phyloP scores from a whole-genome alignment of 768 basidiomycete genomes.

The Kwoniella bestiolae region DNA sequence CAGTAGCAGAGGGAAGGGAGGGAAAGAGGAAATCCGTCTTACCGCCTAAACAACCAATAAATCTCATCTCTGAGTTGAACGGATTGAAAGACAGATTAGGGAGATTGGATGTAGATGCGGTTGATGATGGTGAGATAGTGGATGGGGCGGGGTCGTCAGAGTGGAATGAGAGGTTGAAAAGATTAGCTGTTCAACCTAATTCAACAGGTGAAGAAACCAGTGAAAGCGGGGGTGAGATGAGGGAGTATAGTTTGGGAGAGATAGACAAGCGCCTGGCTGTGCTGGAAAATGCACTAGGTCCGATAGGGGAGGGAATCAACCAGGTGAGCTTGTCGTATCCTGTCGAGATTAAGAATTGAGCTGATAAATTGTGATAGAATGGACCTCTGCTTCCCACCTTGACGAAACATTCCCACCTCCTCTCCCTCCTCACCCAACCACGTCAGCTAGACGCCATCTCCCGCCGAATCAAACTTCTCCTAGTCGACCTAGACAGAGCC shows the following conservation, averaged over 20 bases:
- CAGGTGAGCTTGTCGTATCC: constrained; percentile 65
- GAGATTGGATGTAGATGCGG: constrained; percentile 20
- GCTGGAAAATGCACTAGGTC: constrained; percentile 81
- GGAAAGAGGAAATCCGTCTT: constrained; percentile 65
- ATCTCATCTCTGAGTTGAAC: constrained; percentile 30
- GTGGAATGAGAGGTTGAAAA: constrained; percentile 11
- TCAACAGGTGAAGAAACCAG: background rate
- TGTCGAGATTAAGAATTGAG: background rate
- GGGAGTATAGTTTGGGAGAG: constrained; percentile 63
- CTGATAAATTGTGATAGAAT: background rate
- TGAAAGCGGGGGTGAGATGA: background rate
- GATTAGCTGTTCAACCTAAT: background rate
- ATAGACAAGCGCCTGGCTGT: constrained; percentile 83
- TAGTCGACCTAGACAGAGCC: constrained; percentile 89
- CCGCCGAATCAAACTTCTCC: constrained; percentile 84
- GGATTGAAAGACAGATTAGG: constrained; percentile 38
- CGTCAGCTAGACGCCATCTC: constrained; percentile 95
- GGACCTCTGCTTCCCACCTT: constrained; percentile 73
- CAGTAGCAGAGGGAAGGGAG: constrained; percentile 49
- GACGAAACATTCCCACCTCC: constrained; percentile 78
- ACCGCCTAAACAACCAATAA: constrained; percentile 26
- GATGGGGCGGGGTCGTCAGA: constrained; percentile 6
- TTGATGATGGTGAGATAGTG: constrained; percentile 4
- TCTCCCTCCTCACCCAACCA: constrained; percentile 88
- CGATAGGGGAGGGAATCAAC: constrained; percentile 75